phyloP scores from a whole-genome alignment of 441 rosid species.

The Hura crepitans region DNA sequence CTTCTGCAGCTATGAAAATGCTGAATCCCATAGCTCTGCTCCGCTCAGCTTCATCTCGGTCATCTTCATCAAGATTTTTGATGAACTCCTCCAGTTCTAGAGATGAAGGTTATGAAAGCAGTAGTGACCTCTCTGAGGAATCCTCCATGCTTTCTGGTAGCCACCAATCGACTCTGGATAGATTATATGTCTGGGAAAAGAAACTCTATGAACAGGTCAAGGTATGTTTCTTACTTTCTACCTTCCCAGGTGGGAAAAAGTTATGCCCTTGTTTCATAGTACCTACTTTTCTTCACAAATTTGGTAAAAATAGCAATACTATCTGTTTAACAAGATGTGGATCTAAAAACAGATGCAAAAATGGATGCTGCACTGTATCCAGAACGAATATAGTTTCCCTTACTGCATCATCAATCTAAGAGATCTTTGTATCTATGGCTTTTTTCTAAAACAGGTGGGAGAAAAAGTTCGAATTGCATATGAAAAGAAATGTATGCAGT shows the following conservation, averaged over 20 bases:
- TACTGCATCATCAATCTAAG: background rate
- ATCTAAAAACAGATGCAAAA: too few species aligned
- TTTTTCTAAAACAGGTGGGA: conserved; percentile 54
- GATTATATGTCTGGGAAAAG: conserved; percentile 93
- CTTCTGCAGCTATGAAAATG: conserved; percentile 69
- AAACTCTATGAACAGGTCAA: conserved; percentile 89
- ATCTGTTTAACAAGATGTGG: background rate
- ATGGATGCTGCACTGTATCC: background rate
- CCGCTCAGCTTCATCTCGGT: conserved; percentile 89
- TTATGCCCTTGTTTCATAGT: background rate
- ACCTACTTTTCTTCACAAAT: background rate
- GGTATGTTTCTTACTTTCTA: conserved; percentile 38
- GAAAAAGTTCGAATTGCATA: conserved; percentile 77
- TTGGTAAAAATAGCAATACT: background rate
- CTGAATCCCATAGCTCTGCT: conserved; percentile 92
- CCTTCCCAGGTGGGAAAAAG: background rate
- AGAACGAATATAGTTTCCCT: background rate
- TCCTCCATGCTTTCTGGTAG: conserved; percentile 63
- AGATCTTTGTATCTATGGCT: background rate
- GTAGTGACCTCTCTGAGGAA: conserved; percentile 70
- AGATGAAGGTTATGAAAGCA: conserved; percentile 67
- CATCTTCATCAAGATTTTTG: conserved; percentile 80
- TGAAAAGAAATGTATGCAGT: conserved; percentile 75
- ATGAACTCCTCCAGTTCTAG: conserved; percentile 52
- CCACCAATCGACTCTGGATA: conserved; percentile 86